Conservation (phyloP, 1,284 basidiomycete species). For the Erythrobasidium hasegawianum region DNA sequence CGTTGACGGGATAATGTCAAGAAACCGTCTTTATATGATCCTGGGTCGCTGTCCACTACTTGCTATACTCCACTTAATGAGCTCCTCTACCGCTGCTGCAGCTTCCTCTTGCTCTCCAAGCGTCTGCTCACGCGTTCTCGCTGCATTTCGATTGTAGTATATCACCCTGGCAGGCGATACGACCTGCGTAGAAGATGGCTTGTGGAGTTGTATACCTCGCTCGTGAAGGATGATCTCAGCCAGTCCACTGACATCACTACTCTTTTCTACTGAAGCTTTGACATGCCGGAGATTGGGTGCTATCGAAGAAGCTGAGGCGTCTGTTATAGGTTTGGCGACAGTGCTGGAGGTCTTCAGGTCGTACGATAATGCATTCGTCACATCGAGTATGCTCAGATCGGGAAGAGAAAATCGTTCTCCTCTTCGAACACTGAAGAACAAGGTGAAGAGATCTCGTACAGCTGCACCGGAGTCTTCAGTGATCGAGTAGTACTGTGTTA, state of each 20-base stretch:
- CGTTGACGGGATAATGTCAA: background rate
- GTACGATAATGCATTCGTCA: slow-evolving; percentile 1
- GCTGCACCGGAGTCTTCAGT: background rate
- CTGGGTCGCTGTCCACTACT: background rate
- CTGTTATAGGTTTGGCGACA: background rate
- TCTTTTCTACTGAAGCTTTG: background rate
- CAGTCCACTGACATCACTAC: background rate
- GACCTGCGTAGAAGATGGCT: background rate
- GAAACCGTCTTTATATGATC: too few relatives aligned
- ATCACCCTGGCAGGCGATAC: background rate
- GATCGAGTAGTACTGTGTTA: background rate
- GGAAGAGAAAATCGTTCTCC: background rate
- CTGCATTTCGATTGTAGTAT: background rate
- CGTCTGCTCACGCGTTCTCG: background rate
- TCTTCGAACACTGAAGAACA: slow-evolving; percentile 3
- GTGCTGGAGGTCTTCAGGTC: background rate
- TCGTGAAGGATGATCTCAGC: background rate
- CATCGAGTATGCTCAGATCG: background rate
- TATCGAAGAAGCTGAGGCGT: background rate
- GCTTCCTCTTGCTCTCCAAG: too few relatives aligned
- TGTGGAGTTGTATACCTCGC: background rate
- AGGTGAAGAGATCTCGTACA: slow-evolving; percentile 4
- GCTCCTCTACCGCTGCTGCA: background rate
- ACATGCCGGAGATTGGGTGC: background rate
- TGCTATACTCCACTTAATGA: background rate